Evolutionary conservation across 805 yeast genomes (phyloP).

Genomic region (Komagataella ulmi): DNA sequence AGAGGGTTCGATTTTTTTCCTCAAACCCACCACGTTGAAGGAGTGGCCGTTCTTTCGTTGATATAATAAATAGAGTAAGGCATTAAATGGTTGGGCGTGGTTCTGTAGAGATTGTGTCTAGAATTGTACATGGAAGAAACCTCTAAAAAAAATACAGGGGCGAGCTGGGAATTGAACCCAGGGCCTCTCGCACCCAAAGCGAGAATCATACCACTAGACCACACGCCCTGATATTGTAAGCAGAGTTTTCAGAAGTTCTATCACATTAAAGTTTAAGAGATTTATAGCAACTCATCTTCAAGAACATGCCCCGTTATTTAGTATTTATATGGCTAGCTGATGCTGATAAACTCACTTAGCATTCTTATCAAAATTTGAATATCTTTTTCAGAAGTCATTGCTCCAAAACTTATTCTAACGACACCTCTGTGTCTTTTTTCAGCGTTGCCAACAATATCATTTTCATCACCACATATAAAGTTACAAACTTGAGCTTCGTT

Average conservation of each 20-base stretch:
- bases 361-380: slow-evolving; percentile 15
- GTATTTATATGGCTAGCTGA: too few species aligned
- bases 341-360: background rate
- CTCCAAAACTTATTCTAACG: slow-evolving; percentile 26
- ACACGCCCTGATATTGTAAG: slow-evolving; percentile 6
- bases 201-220: slow-evolving; percentile 48
- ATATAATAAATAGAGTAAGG: background rate
- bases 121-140: background rate
- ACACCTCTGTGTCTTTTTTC: slow-evolving; percentile 25
- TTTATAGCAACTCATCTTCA: background rate
- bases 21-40: slow-evolving; percentile 5
- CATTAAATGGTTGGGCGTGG: background rate
- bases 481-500: slow-evolving; percentile 5
- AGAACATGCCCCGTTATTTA: too few species aligned
- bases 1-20: slow-evolving; percentile 88
- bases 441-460: slow-evolving; percentile 15
- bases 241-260: background rate
- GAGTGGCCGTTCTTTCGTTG: slow-evolving; percentile 30
- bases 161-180: slow-evolving; percentile 38
- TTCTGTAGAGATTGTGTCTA: background rate
- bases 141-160: slow-evolving; percentile 13
- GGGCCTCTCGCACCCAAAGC: slow-evolving; percentile 46
- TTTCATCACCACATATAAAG: slow-evolving; percentile 24
- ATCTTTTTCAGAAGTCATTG: slow-evolving; percentile 20
- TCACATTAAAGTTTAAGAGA: background rate